phyloP scores from a whole-genome alignment of 202 grass and related monocot genomes.

The Schoenoplectus triqueter region DNA sequence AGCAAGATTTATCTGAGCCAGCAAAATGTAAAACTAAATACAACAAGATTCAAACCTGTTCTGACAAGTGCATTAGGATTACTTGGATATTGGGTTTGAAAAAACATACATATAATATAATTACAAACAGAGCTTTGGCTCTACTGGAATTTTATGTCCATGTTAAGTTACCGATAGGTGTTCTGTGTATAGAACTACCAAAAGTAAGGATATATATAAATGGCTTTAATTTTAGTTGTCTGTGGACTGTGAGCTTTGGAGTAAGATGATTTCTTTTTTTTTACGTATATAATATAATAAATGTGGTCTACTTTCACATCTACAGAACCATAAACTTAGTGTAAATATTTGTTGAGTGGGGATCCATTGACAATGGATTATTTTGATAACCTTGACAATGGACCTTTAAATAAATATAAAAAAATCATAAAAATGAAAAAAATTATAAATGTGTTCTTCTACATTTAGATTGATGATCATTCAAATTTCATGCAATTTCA shows the following conservation, averaged over 20 bases:
- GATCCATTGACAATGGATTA: too few relatives aligned
- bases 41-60: conserved; percentile 50
- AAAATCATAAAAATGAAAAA: too few relatives aligned
- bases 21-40: conserved; percentile 62
- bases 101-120: background rate
- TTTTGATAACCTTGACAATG: too few relatives aligned
- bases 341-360: too few relatives aligned
- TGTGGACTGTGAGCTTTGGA: background rate
- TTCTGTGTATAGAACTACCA: background rate
- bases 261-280: too few relatives aligned
- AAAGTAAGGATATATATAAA: too few relatives aligned
- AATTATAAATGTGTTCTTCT: too few relatives aligned
- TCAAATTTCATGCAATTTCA: too few relatives aligned
- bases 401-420: too few relatives aligned
- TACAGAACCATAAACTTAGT: background rate
- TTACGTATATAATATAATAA: too few relatives aligned
- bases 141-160: background rate
- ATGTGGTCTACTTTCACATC: background rate
- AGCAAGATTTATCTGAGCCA: conserved; percentile 60
- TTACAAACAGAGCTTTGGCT: conserved; percentile 32
- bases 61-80: conserved; percentile 52
- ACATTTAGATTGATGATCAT: too few relatives aligned
- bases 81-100: conserved; percentile 42
- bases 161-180: background rate
- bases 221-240: background rate